Conservation (phyloP, 768 basidiomycete species). For the Clavaria fumosa region DNA sequence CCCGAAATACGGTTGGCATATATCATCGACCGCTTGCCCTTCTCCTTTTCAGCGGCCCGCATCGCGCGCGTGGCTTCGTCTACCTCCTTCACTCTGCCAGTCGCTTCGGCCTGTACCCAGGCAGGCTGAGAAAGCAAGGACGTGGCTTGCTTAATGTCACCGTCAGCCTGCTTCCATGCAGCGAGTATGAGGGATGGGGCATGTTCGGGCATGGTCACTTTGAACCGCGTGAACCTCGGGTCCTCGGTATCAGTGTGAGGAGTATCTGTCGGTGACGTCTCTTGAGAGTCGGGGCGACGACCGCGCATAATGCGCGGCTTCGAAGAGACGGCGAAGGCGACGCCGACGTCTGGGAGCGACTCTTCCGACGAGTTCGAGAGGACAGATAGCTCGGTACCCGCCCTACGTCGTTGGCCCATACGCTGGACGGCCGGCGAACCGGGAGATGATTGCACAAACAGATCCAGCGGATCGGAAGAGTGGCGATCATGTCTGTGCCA, state of each 20-base stretch:
- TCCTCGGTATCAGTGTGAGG: constrained; percentile 14
- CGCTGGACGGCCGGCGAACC: constrained; percentile 46
- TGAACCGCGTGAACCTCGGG: constrained; percentile 40
- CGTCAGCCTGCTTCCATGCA: constrained; percentile 52
- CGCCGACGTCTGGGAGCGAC: constrained; percentile 35
- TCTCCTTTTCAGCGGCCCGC: constrained; percentile 50
- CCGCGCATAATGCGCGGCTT: constrained; percentile 42
- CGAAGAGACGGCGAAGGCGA: constrained; percentile 27
- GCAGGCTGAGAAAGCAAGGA: constrained; percentile 37
- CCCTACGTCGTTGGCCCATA: constrained; percentile 33
- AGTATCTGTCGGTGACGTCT: constrained; percentile 11
- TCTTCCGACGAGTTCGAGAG: constrained; percentile 57
- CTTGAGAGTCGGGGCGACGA: constrained; percentile 21
- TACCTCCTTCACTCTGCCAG: constrained; percentile 54
- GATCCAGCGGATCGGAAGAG: constrained; percentile 22
- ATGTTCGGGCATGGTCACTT: constrained; percentile 42
- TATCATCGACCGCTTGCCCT: constrained; percentile 72
- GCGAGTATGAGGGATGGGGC: constrained; percentile 31
- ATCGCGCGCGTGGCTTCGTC: constrained; percentile 60
- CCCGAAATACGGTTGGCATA: constrained; percentile 51
- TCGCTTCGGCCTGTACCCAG: constrained; percentile 34
- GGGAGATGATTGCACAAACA: constrained; percentile 31
- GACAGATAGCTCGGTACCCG: constrained; percentile 22
- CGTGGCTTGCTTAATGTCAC: constrained; percentile 46
- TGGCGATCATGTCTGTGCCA: constrained; percentile 44